These are phyloP conservation scores for Rhododendron simsii DNA, from an alignment of 148 eudicot genomes.

Conservation along the genomic window DNA sequence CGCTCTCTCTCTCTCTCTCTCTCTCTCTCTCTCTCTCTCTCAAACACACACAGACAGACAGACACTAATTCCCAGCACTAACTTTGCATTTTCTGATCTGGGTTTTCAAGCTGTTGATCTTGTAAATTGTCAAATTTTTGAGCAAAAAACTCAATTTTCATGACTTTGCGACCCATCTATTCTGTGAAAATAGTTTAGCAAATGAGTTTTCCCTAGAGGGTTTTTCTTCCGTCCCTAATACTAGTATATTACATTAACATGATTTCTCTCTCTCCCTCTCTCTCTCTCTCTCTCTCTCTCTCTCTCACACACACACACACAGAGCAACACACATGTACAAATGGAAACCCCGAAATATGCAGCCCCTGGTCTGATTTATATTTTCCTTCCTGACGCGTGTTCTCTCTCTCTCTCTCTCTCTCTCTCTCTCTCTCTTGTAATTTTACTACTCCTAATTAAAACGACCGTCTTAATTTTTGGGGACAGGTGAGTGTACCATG, in stretches of 20 bases:
- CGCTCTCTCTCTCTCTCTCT: not conserved
- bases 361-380: not conserved
- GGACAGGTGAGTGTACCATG: conserved; percentile 88
- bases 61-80: not conserved
- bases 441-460: not conserved
- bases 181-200: no score
- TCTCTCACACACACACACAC: no score
- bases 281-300: no score
- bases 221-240: not conserved
- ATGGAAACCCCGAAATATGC: no score
- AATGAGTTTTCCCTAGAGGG: not conserved
- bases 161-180: no score
- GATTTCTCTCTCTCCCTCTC: no score
- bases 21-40: not conserved
- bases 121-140: not conserved
- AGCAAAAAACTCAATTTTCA: no score
- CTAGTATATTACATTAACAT: not conserved
- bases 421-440: not conserved
- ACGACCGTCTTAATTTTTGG: not conserved
- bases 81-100: not conserved
- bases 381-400: no score
- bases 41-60: not conserved
- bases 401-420: not conserved
- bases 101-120: not conserved
- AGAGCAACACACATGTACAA: no score